These are phyloP conservation scores for Clavariopsis aquatica DNA, from an alignment of 495 filamentous ascomycete genomes.

Conservation along the genomic window DNA sequence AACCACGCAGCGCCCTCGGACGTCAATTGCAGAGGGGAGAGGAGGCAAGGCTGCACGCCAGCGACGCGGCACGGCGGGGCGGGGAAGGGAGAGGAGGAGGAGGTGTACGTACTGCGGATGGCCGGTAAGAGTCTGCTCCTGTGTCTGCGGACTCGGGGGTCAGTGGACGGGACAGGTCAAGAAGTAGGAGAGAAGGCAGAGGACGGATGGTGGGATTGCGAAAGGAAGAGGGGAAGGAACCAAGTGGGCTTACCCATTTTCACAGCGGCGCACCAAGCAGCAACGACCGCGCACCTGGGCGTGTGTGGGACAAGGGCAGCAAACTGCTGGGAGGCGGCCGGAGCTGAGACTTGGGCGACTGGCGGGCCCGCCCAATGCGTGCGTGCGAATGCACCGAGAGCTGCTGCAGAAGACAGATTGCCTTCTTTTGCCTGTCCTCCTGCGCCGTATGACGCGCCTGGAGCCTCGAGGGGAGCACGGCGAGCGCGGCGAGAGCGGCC, in stretches of 20 bases:
- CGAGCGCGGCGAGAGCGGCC: neutral
- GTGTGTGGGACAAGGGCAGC: constrained; percentile 18
- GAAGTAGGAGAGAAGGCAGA: neutral
- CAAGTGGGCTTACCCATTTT: constrained; percentile 26
- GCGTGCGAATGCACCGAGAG: constrained; percentile 1
- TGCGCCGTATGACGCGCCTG: constrained; percentile 21
- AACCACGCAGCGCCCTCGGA: neutral
- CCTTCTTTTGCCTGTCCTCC: constrained; percentile 35
- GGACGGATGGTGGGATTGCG: neutral
- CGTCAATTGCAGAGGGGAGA: neutral
- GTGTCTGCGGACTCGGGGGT: constrained; percentile 25
- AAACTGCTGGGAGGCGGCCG: neutral
- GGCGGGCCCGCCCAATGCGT: constrained; percentile 10
- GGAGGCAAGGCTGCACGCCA: neutral
- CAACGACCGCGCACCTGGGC: constrained; percentile 14
- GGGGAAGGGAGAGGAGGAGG: neutral
- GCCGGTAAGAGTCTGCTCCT: constrained; percentile 32
- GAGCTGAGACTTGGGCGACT: constrained; percentile 15
- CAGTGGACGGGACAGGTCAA: constrained; percentile 7
- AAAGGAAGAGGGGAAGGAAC: constrained; percentile 7
- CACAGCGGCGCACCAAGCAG: constrained; percentile 8
- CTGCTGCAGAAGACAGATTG: constrained; percentile 30
- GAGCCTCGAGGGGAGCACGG: constrained; percentile 9
- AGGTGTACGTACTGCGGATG: constrained; percentile 32
- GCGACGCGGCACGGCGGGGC: neutral